Conservation (phyloP, 116 monocot genomes). For the Phalaenopsis hybrid region DNA sequence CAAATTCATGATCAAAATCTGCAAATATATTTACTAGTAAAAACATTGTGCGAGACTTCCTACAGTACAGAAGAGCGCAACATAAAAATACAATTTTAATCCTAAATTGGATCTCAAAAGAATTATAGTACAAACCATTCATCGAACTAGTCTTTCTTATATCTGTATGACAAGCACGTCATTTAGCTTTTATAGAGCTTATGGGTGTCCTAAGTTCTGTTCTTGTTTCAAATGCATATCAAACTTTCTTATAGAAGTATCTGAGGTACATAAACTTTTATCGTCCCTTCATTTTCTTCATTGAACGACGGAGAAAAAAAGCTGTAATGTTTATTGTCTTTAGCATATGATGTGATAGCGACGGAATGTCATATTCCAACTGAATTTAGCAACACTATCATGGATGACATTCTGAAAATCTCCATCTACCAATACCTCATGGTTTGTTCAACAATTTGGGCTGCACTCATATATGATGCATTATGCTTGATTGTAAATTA, state of each 20-base stretch:
- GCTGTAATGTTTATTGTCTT: not conserved
- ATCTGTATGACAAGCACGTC: not conserved
- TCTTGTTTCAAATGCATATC: not conserved
- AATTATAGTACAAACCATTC: not conserved
- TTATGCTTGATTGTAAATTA: too few species aligned
- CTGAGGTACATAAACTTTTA: not conserved
- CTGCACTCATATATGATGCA: not conserved
- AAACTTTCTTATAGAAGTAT: not conserved
- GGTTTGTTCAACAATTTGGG: not conserved
- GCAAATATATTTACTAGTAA: not conserved
- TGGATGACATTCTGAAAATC: not conserved
- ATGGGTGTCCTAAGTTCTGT: not conserved
- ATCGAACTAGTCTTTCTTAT: not conserved
- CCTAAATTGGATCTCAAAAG: not conserved
- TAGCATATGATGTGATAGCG: not conserved
- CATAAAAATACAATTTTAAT: not conserved
- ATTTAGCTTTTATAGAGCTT: not conserved
- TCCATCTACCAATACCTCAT: not conserved
- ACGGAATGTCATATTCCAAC: not conserved
- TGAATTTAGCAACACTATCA: not conserved
- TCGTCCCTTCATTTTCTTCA: not conserved
- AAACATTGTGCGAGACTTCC: not conserved
- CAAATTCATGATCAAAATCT: not conserved
- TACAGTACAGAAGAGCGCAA: not conserved
- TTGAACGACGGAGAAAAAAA: not conserved